Conservation (phyloP, 129 eudicot species). For the Chrysanthemum lavandulifolium region DNA sequence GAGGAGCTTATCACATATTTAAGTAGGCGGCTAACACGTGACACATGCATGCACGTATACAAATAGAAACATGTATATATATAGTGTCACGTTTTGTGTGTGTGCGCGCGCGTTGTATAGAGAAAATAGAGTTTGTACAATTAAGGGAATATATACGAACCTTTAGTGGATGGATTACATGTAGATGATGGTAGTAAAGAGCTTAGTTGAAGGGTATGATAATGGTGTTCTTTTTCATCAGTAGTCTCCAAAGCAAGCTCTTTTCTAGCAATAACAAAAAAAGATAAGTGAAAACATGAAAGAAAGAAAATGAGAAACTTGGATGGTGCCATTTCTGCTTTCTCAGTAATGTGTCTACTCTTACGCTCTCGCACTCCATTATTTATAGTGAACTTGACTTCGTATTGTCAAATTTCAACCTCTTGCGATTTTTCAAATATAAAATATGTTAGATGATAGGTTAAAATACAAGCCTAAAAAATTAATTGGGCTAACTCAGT, state of each 20-base stretch:
- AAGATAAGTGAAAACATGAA: slow-evolving; percentile 15
- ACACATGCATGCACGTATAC: too few species aligned
- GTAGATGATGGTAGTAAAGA: slow-evolving; percentile 32
- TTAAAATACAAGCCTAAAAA: too few species aligned
- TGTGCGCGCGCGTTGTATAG: too few species aligned
- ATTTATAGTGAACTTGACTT: slow-evolving; percentile 24
- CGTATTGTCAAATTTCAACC: too few species aligned
- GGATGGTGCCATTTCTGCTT: slow-evolving; percentile 24
- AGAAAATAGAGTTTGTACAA: neutral
- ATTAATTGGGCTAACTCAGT: too few species aligned
- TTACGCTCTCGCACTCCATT: neutral
- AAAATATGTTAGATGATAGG: too few species aligned
- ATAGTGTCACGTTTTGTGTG: too few species aligned
- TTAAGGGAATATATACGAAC: neutral
- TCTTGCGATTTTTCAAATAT: too few species aligned
- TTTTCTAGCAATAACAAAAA: neutral
- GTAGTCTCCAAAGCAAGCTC: neutral
- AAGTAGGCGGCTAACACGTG: too few species aligned
- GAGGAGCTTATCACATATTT: too few species aligned
- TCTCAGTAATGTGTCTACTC: slow-evolving; percentile 15
- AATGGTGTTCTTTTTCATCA: slow-evolving; percentile 9
- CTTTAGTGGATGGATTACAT: slow-evolving; percentile 27
- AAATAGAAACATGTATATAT: too few species aligned
- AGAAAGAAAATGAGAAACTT: slow-evolving; percentile 18
- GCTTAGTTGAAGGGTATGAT: slow-evolving; percentile 21